Conservation (phyloP, 2,329 filamentous ascomycete genomes). For the Dactylellina haptotyla region DNA sequence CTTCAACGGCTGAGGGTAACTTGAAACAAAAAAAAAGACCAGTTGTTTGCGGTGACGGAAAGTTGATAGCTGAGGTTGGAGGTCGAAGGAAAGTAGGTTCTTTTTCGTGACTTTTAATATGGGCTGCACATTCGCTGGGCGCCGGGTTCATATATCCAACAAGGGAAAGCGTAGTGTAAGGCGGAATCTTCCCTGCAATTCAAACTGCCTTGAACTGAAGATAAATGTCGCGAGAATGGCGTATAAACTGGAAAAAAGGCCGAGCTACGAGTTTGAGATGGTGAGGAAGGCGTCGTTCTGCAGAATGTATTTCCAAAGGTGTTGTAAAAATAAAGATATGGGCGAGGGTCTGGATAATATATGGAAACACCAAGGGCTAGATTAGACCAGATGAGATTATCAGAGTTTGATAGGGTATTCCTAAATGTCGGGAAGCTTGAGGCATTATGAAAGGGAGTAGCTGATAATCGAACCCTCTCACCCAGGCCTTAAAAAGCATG, state of each 20-base stretch:
- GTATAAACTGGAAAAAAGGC: slow-evolving; percentile 36
- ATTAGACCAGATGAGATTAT: slow-evolving; percentile 53
- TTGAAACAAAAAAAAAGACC: background rate
- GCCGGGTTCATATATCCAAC: slow-evolving; percentile 46
- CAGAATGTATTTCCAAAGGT: slow-evolving; percentile 42
- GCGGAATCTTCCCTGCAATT: slow-evolving; percentile 41
- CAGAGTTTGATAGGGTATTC: slow-evolving; percentile 53
- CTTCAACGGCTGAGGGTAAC: background rate
- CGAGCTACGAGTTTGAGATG: slow-evolving; percentile 6
- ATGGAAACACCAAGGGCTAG: slow-evolving; percentile 52
- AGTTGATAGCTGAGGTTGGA: slow-evolving; percentile 15
- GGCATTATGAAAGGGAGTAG: slow-evolving; percentile 54
- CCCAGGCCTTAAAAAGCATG: slow-evolving; percentile 50
- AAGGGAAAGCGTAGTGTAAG: slow-evolving; percentile 39
- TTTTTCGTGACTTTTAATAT: slow-evolving; percentile 49
- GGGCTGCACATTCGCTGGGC: slow-evolving; percentile 37
- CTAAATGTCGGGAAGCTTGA: slow-evolving; percentile 54
- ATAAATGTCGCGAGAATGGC: slow-evolving; percentile 54
- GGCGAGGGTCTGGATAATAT: slow-evolving; percentile 55
- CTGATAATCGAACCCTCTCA: slow-evolving; percentile 54
- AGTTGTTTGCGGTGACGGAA: background rate
- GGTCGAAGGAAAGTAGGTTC: slow-evolving; percentile 38
- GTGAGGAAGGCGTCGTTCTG: slow-evolving; percentile 30
- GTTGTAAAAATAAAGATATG: slow-evolving; percentile 54
- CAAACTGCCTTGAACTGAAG: slow-evolving; percentile 36